Evolutionary conservation across 345 rosid genomes (phyloP), one percentile per base, ranked within the genome.

Genomic region (Eucalyptus melliodora): DNA sequence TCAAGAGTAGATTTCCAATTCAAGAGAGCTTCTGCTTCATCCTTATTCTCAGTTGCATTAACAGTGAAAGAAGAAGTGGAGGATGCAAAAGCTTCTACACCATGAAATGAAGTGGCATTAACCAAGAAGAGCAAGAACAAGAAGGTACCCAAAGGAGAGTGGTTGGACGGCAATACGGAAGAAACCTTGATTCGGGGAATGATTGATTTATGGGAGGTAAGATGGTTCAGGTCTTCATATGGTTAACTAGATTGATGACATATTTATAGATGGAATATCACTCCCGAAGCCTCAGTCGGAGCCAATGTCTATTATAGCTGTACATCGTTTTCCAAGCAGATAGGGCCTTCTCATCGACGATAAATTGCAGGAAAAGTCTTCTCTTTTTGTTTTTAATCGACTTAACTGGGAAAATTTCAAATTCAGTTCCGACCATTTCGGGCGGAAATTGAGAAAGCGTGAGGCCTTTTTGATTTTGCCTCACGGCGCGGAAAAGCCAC

Each of bases 91-190:
- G 27, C 4, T 1, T 1, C 5, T 60, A 2, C 69, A 59, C 16
- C 69, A 13, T 60, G 31, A 60, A 60, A 60, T 60, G 31, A 27
- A 27, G 69, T 27, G 69, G 31, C 0, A 1, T 60, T 0, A 0
- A 60, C 16, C 3, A 27, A 27, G 69, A 60, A 60, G 31, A 60
- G 69, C 30, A 60, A 13, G 69, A 60, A 6, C 31, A 60, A 60
- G 9, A 60, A 60, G 69, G 16, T 15, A 13, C 1, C 16, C 0
- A 27, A 12, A 27, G 69, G 69, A 13, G 16, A 60, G 31, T 60
- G 69, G 69, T 13, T 27, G 5, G 16, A 60, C 5, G 0, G 8
- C 4, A 12, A 60, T 26, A 60, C 1, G 8, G 9, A 27, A 1
- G 16, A 60, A 27, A 27, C 8, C 69, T 27, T 60, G 31, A 60